Evolutionary conservation across 78 protist genomes (phyloP), one percentile per base, ranked within the genome.

Genomic region (Chrysochromulina tobinii): DNA sequence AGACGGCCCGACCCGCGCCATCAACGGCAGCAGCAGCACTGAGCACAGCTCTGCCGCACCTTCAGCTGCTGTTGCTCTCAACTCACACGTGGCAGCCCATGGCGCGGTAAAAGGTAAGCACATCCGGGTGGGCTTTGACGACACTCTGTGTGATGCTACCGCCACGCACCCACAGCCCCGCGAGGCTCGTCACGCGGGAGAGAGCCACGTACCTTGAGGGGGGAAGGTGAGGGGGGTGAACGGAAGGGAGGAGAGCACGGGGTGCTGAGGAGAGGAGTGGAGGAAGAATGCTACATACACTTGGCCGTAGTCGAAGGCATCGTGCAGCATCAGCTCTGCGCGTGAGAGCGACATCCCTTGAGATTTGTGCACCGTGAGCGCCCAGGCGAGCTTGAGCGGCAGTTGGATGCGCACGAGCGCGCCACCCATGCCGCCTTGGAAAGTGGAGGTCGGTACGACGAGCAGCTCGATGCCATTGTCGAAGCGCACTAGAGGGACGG

Each of bases 311-410:
- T 14, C 94, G 64, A 93, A 93, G 64, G 58, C 77, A 66, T 68
- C n/a, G 48, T 0, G 3, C 15, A 93, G 69, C 58, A 7, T 11
- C 25, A 89, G n/a, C 89, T 79, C 93, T 66, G 75, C 20, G n/a
- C 79, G 61, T 20, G 18, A 55, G 18, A 93, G 55, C 50, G 92
- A 61, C 93, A 88, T 50, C 20, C 94, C 94, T 81, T 93, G 94
- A 21, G 88, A 50, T 58, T 89, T 89, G 88, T 93, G 94, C 51
- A 93, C 54, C 9, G 93, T 88, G 15, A 79, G 27, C 48, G 94
- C 92, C 94, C 94, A 93, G 55, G 92, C 94, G 72, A 93, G 89
- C 17, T 77, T 53, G 68, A 93, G 64, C 0, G 94, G 94, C 51
- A 89, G 11, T 55, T 89, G 92, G 50, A 20, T 12, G 18, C 94